Evolutionary conservation across 2,329 filamentous ascomycete species (phyloP).

Genomic region (Fonsecaea multimorphosa): DNA sequence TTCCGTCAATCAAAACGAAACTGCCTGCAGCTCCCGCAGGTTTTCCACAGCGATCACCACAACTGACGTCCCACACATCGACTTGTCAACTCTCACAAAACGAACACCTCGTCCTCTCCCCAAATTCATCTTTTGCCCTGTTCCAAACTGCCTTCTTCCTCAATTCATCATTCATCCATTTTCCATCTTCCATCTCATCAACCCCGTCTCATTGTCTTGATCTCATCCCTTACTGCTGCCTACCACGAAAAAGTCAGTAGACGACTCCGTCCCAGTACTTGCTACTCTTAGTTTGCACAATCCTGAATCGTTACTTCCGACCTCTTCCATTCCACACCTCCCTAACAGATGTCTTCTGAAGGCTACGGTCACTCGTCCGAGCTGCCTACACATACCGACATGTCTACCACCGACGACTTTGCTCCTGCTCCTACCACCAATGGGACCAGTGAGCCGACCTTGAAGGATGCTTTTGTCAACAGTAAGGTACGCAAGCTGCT

Average conservation of each 20-base stretch:
- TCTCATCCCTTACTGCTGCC: background rate
- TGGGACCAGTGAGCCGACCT: constrained; percentile 15
- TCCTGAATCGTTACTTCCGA: constrained; percentile 3
- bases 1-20: constrained; percentile 4
- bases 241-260: background rate
- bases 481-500: constrained; percentile 34
- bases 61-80: constrained; percentile 7
- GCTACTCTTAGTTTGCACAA: background rate
- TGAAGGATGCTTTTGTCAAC: constrained; percentile 34
- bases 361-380: constrained; percentile 15
- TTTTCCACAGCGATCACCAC: constrained; percentile 1
- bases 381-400: constrained; percentile 19
- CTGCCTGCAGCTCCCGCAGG: constrained; percentile 5
- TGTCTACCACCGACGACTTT: constrained; percentile 18
- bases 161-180: constrained; percentile 2
- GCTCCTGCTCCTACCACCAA: constrained; percentile 24
- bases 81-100: constrained; percentile 1
- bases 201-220: background rate
- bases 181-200: background rate
- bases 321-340: background rate
- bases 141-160: constrained; percentile 1
- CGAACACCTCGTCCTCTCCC: constrained; percentile 9
- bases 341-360: constrained; percentile 18
- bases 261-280: background rate
- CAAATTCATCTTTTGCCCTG: constrained; percentile 16